Base-by-base conservation (phyloP, 306 rosid genomes). In the Vachellia collinsii region DNA sequence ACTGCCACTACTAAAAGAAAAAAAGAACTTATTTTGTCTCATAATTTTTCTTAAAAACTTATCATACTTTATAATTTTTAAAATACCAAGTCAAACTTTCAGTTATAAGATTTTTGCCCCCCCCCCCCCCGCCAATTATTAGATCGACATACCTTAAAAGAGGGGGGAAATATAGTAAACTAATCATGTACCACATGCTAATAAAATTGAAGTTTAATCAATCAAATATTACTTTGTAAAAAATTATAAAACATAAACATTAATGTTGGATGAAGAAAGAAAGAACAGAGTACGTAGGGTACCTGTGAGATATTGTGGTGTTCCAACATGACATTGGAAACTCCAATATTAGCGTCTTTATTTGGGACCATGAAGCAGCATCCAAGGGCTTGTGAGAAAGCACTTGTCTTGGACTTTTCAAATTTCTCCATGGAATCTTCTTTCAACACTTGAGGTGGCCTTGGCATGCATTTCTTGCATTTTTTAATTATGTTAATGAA, bases 91-190 rank as follows among this genome's bases (percentile, higher is more conserved):
- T 17, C 22, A 51, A 0, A 51, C 3, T 51, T 51, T 51, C 22
- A 47, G 22, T 5, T 51, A 6, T 6, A 1, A 1, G 19, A 4
- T 14, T 1, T 48, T 0, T 4, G 1, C n/a, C 1, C 0, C 0
- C 58, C 58, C 5, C 3, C n/a, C n/a, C n/a, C n/a, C n/a, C n/a
- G n/a, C n/a, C n/a, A 16, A 19, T 48, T 12, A 51, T 51, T 6
- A 17, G 10, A 51, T 51, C 0, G 6, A 6, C 4, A 0, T 19
- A 19, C 3, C 7, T 19, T 16, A 17, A 51, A 11, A 51, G 3
- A 51, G 3, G 2, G 17, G 17, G 13, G 4, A 3, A 13, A 14
- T 13, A 0, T 48, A n/a, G 1, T 51, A 19, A 56, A 7, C 13
- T 11, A 19, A 3, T 43, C 2, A 10, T 48, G n/a, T 4, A 14